Base-by-base conservation (phyloP, 2,329 filamentous ascomycete genomes). In the Paraphaeosphaeria sporulosa region DNA sequence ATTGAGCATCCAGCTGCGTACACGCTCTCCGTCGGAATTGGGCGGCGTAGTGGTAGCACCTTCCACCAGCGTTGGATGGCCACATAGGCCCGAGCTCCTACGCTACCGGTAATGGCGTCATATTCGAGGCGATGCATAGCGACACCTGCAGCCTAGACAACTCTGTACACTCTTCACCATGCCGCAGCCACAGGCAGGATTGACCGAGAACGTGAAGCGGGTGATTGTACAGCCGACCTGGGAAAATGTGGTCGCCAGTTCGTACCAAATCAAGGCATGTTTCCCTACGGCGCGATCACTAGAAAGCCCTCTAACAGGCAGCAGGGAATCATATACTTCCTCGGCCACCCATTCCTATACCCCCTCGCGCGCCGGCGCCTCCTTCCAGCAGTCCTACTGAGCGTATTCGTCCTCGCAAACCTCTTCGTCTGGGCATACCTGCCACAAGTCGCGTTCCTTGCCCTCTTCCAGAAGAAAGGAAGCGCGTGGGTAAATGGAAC, bases 401-500 rank as follows among this genome's bases (percentile, higher is more conserved):
- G 94, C 0, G 81, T 90, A 15, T 87, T 95, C 57, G 90, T 97
- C 15, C 92, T 97, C 63, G 81, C 89, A n/a, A 83, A 96, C 21
- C 87, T 98, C 21, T 98, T 98, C 78, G 83, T 92, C 13, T 96
- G 95, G 78, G 84, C 92, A 0, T 98, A 96, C 69, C 80, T 97
- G 2, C 94, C 94, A 0, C 92, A 98, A 75, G 93, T 93, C 58
- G 91, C 92, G 1, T 92, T 99, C 71, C 85, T 99, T 23, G 89
- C 91, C 17, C 87, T 98, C 67, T 98, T 97, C 76, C 94, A 98
- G 70, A 91, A 91, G 23, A 86, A 68, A 27, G 79, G 88, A 60
- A 89, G 89, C 32, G 95, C 95, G n/a, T 96, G 93, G 91, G 80
- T 97, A 59, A 97, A 93, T 70, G 93, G 91, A 2, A 88, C 92